Conservation (phyloP, 148 eudicot genomes). For the Camellia lanceoleosa region DNA sequence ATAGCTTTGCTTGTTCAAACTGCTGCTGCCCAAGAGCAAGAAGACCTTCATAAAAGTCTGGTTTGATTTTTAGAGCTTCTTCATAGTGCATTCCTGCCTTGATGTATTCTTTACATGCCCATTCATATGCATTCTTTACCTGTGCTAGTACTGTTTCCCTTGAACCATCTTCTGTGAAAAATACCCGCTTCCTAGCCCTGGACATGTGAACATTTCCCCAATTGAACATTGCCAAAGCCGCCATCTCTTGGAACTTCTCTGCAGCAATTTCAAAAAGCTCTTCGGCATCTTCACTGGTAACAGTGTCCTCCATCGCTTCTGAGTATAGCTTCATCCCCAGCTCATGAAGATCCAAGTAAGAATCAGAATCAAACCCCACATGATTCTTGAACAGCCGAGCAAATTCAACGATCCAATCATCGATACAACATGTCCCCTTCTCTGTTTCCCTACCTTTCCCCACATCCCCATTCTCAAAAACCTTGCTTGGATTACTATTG, state of each 20-base stretch:
- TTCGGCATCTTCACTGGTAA: slow-evolving; percentile 83
- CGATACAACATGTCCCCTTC: slow-evolving; percentile 45
- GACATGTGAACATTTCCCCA: slow-evolving; percentile 98
- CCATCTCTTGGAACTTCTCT: slow-evolving; percentile 89
- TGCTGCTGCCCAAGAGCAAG: slow-evolving; percentile 91
- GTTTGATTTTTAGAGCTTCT: slow-evolving; percentile 71
- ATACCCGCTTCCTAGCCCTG: slow-evolving; percentile 66
- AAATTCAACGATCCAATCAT: slow-evolving; percentile 86
- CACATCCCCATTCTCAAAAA: slow-evolving; percentile 31
- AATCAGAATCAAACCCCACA: slow-evolving; percentile 91
- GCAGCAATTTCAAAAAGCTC: slow-evolving; percentile 77
- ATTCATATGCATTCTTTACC: slow-evolving; percentile 63
- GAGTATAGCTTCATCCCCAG: slow-evolving; percentile 83
- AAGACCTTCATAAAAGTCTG: slow-evolving; percentile 82
- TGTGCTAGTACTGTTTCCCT: slow-evolving; percentile 40
- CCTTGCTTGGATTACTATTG: slow-evolving; percentile 20
- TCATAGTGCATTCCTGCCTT: slow-evolving; percentile 65
- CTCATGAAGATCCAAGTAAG: slow-evolving; percentile 84
- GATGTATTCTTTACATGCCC: slow-evolving; percentile 72
- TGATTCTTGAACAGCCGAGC: slow-evolving; percentile 83
- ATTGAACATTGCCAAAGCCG: slow-evolving; percentile 88
- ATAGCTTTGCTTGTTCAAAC: slow-evolving; percentile 86
- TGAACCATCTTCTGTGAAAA: slow-evolving; percentile 53
- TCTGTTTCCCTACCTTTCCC: slow-evolving; percentile 24
- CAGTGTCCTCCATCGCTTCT: slow-evolving; percentile 85